phyloP scores from a whole-genome alignment of 176 grass and related monocot species.

The Guadua angustifolia region DNA sequence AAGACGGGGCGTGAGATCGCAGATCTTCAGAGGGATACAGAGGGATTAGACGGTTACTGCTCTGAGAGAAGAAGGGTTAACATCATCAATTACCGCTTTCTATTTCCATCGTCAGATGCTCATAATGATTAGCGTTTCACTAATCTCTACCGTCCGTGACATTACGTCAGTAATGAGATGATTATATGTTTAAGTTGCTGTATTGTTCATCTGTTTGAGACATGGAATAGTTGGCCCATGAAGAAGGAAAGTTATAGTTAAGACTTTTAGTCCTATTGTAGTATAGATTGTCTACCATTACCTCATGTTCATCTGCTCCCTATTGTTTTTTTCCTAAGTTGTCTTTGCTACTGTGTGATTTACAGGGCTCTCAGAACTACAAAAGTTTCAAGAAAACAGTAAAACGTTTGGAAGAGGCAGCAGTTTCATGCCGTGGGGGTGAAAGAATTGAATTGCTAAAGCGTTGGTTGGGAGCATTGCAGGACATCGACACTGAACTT shows the following conservation, averaged over 20 bases:
- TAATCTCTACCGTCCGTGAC: no score
- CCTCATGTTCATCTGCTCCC: not conserved
- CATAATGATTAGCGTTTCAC: no score
- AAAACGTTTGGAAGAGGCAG: slow-evolving; percentile 78
- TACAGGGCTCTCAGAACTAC: slow-evolving; percentile 66
- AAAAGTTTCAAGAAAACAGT: slow-evolving; percentile 87
- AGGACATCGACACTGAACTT: slow-evolving; percentile 67
- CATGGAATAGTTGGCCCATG: not conserved
- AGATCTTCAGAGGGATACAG: no score
- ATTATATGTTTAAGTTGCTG: slow-evolving; percentile 22
- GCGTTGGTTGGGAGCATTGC: slow-evolving; percentile 81
- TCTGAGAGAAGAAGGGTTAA: no score
- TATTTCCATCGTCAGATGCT: no score
- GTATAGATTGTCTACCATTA: not conserved
- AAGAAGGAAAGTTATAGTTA: not conserved
- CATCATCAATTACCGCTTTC: no score
- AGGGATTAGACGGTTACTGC: no score
- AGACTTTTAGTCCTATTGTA: not conserved
- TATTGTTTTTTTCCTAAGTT: not conserved
- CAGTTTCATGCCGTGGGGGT: slow-evolving; percentile 71
- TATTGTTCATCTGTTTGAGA: not conserved
- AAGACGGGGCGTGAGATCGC: no score
- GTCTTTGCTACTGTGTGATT: slow-evolving; percentile 27
- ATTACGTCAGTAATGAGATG: not conserved
- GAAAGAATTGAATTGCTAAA: slow-evolving; percentile 78